Evolutionary conservation across 1,139 yeast genomes (phyloP).

Genomic region (Torulaspora globosa): DNA sequence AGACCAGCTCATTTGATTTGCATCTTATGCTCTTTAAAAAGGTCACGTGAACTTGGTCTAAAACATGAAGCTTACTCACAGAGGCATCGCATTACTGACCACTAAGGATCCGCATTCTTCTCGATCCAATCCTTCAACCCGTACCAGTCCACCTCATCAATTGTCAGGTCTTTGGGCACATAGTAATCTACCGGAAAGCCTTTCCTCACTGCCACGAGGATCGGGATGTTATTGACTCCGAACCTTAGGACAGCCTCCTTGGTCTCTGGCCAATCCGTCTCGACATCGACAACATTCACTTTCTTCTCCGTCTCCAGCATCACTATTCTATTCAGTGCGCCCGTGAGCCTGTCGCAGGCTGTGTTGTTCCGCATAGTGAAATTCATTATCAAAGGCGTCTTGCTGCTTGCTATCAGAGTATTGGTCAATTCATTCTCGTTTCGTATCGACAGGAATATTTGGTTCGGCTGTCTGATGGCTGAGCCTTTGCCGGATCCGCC

Average conservation of each 20-base stretch:
- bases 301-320: constrained; percentile 49
- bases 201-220: constrained; percentile 61
- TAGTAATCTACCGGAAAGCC: constrained; percentile 58
- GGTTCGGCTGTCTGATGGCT: constrained; percentile 18
- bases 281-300: constrained; percentile 64
- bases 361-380: constrained; percentile 69
- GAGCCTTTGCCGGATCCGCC: constrained; percentile 1
- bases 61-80: not conserved
- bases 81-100: not conserved
- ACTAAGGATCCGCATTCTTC: constrained; percentile 39
- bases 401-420: constrained; percentile 45
- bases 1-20: not conserved
- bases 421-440: constrained; percentile 53
- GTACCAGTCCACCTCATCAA: constrained; percentile 47
- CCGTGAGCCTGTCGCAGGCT: constrained; percentile 59
- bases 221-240: constrained; percentile 55
- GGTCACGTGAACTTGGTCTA: constrained; percentile 1
- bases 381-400: constrained; percentile 63
- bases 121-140: constrained; percentile 58
- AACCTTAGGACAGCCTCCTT: constrained; percentile 57
- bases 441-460: constrained; percentile 44
- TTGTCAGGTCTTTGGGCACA: constrained; percentile 37
- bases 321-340: constrained; percentile 54
- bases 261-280: constrained; percentile 62
- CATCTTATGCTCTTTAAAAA: not conserved